These are phyloP conservation scores for Axilococcus clingmanii DNA, from an alignment of 139 green algal genomes.

Conservation along the genomic window DNA sequence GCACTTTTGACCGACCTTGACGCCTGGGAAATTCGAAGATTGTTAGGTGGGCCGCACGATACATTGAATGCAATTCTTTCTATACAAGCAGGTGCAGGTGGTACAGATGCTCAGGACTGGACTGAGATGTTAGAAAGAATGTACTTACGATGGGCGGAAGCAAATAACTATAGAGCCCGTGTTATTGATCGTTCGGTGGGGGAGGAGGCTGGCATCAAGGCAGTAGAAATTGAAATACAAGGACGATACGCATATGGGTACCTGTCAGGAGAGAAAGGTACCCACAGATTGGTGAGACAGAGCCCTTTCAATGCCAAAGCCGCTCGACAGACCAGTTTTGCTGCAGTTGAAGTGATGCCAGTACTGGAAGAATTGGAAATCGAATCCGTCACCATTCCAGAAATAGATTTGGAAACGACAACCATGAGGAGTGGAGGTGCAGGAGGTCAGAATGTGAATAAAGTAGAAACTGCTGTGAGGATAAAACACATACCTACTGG, in stretches of 20 bases:
- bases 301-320: conserved; percentile 88
- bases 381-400: conserved; percentile 43
- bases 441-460: conserved; percentile 98
- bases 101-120: conserved; percentile 89
- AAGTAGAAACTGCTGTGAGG: conserved; percentile 87
- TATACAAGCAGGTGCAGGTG: conserved; percentile 64
- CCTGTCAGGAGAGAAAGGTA: conserved; percentile 76
- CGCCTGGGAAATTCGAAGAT: conserved; percentile 41
- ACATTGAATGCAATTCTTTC: conserved; percentile 17
- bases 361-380: conserved; percentile 27
- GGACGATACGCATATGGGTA: conserved; percentile 66
- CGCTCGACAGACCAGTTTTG: conserved; percentile 91
- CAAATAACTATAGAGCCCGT: conserved; percentile 25
- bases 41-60: conserved; percentile 64
- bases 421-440: conserved; percentile 67
- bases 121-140: conserved; percentile 89
- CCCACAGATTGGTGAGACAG: conserved; percentile 32
- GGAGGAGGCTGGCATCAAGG: conserved; percentile 89
- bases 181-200: conserved; percentile 32
- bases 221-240: conserved; percentile 67
- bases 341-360: conserved; percentile 80
- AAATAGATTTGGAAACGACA: conserved; percentile 80
- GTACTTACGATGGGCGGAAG: conserved; percentile 77
- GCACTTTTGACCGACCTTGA: conserved; percentile 18
- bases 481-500: conserved; percentile 83